Evolutionary conservation across 805 yeast species (phyloP).

Genomic region (Dipodascus albidus): DNA sequence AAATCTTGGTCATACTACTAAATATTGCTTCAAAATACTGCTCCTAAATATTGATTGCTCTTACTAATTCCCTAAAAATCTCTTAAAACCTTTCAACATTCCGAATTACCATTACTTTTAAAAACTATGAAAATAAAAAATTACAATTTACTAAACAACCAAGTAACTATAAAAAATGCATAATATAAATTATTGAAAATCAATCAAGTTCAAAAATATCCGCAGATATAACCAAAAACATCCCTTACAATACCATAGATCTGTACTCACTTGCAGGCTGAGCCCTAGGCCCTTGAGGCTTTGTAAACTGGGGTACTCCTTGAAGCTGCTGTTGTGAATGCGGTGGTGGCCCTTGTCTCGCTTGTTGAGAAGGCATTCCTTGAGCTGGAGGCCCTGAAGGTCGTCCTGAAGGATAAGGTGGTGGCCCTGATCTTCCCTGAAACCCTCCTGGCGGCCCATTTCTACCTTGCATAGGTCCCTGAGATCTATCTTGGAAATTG

Average conservation of each 20-base stretch:
- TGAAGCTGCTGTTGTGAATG: background rate
- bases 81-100: background rate
- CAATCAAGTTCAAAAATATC: constrained; percentile 28
- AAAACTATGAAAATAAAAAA: background rate
- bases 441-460: background rate
- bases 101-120: background rate
- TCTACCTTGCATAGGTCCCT: background rate
- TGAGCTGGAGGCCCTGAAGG: background rate
- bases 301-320: background rate
- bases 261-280: background rate
- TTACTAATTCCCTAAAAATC: background rate
- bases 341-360: background rate
- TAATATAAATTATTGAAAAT: no score
- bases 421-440: background rate
- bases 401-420: background rate
- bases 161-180: background rate
- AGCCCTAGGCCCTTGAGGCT: background rate
- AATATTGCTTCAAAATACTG: no score
- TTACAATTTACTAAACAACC: background rate
- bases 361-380: background rate
- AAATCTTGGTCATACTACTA: no score
- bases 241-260: constrained; percentile 18
- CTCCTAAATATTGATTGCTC: background rate
- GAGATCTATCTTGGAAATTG: background rate
- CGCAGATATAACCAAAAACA: constrained; percentile 30